Percentiles rank a stretch among this genome's conserved stretches.
phyloP scores from a whole-genome alignment of 202 grass and related monocot species.

The Elaeis oleifera region DNA sequence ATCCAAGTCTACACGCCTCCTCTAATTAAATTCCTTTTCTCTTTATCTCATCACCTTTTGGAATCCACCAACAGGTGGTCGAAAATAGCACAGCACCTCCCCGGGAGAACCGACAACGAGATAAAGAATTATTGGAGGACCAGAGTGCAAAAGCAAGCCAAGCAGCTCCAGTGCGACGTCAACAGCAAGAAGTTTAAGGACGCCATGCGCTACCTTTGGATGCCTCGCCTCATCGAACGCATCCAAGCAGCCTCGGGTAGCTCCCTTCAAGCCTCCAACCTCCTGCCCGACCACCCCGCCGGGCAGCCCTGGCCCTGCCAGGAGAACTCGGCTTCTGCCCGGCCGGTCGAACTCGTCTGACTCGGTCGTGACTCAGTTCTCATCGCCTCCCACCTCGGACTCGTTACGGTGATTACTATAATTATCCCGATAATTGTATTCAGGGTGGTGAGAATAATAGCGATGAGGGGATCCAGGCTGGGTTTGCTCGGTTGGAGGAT shows the following conservation, averaged over 20 bases:
- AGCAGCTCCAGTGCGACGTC: constrained; percentile 53
- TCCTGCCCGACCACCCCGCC: neutral
- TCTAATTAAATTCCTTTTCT: neutral
- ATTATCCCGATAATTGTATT: neutral
- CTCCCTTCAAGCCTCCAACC: too few relatives aligned
- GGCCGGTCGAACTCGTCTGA: too few relatives aligned
- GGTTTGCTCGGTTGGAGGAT: neutral
- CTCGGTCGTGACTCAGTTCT: neutral
- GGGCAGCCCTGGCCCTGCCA: neutral
- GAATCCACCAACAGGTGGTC: constrained; percentile 45
- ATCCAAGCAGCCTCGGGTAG: neutral
- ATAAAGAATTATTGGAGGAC: constrained; percentile 85
- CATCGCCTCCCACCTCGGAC: constrained; percentile 9
- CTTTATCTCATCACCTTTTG: neutral
- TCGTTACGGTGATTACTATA: constrained; percentile 6
- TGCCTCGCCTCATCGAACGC: constrained; percentile 39
- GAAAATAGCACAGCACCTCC: constrained; percentile 56
- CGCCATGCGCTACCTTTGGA: constrained; percentile 45
- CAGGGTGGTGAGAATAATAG: neutral
- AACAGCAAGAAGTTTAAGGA: constrained; percentile 47
- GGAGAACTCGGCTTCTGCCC: too few relatives aligned
- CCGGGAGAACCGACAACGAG: constrained; percentile 61
- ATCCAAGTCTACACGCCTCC: neutral
- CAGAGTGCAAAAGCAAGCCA: constrained; percentile 56
- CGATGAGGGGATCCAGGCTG: neutral